Conservation (phyloP, 371 early-diverging fungal genomes). For the Rhizopus stolonifer region DNA sequence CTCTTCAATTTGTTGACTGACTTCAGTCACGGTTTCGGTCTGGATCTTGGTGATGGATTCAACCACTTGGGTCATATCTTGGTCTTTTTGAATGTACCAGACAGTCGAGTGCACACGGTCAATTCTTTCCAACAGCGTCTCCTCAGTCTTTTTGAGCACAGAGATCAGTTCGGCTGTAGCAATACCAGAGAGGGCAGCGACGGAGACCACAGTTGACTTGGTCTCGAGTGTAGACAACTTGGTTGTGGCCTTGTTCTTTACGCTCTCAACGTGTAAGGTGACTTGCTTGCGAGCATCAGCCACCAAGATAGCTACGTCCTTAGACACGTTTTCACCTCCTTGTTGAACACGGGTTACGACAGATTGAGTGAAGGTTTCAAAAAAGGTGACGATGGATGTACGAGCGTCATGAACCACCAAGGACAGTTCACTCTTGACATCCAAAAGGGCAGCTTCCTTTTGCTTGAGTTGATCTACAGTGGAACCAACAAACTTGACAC, state of each 20-base stretch:
- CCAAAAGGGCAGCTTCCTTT: slow-evolving; percentile 29
- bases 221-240: slow-evolving; percentile 24
- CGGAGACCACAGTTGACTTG: slow-evolving; percentile 24
- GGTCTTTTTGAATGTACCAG: slow-evolving; percentile 21
- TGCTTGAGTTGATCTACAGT: slow-evolving; percentile 24
- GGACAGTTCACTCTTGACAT: slow-evolving; percentile 21
- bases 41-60: slow-evolving; percentile 15
- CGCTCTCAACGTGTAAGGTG: slow-evolving; percentile 12
- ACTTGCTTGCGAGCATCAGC: slow-evolving; percentile 22
- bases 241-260: slow-evolving; percentile 26
- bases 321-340: slow-evolving; percentile 28
- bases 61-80: slow-evolving; percentile 16
- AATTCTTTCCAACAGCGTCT: slow-evolving; percentile 16
- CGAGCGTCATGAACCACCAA: slow-evolving; percentile 21
- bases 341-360: slow-evolving; percentile 19
- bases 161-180: slow-evolving; percentile 26
- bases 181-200: slow-evolving; percentile 25
- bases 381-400: slow-evolving; percentile 22
- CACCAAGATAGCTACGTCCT: slow-evolving; percentile 25
- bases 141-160: slow-evolving; percentile 21
- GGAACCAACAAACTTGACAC: slow-evolving; percentile 17
- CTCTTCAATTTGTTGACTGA: slow-evolving; percentile 24
- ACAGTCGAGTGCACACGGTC: slow-evolving; percentile 26
- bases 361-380: slow-evolving; percentile 22
- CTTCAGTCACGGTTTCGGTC: slow-evolving; percentile 20